These are phyloP conservation scores for Suhomyces pyralidae DNA, from an alignment of 805 yeast genomes.

Conservation along the genomic window DNA sequence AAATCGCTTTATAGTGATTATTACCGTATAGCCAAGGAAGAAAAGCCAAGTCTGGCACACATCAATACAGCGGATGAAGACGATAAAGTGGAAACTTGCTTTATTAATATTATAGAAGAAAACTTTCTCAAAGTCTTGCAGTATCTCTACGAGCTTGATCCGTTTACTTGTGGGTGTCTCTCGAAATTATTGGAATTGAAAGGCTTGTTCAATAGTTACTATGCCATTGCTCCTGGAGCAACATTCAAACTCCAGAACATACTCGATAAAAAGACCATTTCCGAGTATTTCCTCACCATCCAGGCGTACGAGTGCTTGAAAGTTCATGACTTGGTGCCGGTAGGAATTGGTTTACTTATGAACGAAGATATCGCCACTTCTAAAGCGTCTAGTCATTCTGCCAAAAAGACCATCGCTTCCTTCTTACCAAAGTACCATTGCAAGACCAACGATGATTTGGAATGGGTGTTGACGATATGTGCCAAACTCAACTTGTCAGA, in stretches of 20 bases:
- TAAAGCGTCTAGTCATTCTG: conserved; percentile 33
- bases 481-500: conserved; percentile 61
- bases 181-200: conserved; percentile 63
- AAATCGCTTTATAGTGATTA: conserved; percentile 30
- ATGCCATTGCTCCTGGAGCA: conserved; percentile 15
- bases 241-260: conserved; percentile 9
- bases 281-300: conserved; percentile 54
- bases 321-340: conserved; percentile 54
- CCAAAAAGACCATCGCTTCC: conserved; percentile 45
- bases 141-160: conserved; percentile 56
- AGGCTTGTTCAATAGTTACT: conserved; percentile 49
- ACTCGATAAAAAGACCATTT: conserved; percentile 33
- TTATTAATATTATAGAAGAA: conserved; percentile 53
- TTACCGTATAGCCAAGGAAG: conserved; percentile 30
- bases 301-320: conserved; percentile 55
- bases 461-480: conserved; percentile 73
- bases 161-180: conserved; percentile 60
- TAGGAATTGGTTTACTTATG: conserved; percentile 63
- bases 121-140: conserved; percentile 57
- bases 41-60: conserved; percentile 18
- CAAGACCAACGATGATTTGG: conserved; percentile 69
- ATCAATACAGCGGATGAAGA: conserved; percentile 14
- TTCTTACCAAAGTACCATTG: conserved; percentile 60
- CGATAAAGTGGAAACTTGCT: conserved; percentile 36
- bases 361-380: conserved; percentile 42